These are phyloP conservation scores for Fragilaria crotonensis DNA, from an alignment of 108 stramenopile genomes.

Conservation along the genomic window DNA sequence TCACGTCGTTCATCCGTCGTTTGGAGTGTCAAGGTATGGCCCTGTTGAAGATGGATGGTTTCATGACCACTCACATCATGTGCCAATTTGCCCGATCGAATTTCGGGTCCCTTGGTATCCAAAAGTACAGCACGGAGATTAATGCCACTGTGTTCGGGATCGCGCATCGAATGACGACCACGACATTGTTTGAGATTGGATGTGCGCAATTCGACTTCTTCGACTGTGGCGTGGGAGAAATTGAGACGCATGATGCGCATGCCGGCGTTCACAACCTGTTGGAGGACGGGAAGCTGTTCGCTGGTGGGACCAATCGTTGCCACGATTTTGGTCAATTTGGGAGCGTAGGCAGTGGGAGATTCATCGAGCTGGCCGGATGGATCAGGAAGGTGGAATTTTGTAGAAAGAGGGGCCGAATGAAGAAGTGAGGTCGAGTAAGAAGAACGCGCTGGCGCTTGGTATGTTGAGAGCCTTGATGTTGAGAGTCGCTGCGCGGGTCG, in stretches of 20 bases:
- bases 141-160: no score
- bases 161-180: slow-evolving; percentile 1
- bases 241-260: slow-evolving; percentile 93
- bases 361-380: slow-evolving; percentile 11
- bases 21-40: slow-evolving; percentile 53
- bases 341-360: slow-evolving; percentile 18
- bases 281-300: slow-evolving; percentile 75
- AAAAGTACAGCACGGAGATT: slow-evolving; percentile 77
- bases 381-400: slow-evolving; percentile 33
- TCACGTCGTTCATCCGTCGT: slow-evolving; percentile 44
- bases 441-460: no score
- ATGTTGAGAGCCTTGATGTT: no score
- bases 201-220: slow-evolving; percentile 89
- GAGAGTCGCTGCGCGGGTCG: no score
- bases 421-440: not conserved
- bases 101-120: no score
- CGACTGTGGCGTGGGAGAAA: slow-evolving; percentile 92
- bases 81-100: slow-evolving; percentile 81
- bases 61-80: slow-evolving; percentile 70
- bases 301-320: slow-evolving; percentile 93
- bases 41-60: slow-evolving; percentile 50
- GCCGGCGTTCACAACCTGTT: slow-evolving; percentile 66
- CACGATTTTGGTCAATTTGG: slow-evolving; percentile 85
- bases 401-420: slow-evolving; percentile 9
- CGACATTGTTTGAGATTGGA: slow-evolving; percentile 53